Evolutionary conservation across 140 eudicot species (phyloP).

Genomic region (Ambrosia hybrid): DNA sequence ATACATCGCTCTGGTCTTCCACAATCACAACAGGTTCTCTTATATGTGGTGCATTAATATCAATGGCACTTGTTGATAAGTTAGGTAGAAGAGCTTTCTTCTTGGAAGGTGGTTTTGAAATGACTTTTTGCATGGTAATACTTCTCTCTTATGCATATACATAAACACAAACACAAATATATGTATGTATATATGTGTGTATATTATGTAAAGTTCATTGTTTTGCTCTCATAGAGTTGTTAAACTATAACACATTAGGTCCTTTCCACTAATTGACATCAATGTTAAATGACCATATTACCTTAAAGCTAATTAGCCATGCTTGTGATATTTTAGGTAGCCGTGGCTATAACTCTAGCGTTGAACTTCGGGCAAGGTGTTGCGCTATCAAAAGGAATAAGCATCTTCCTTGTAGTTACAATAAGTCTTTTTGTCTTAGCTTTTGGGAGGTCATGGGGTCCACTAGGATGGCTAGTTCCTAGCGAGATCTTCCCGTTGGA

Average conservation of each 20-base stretch:
- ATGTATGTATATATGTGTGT: no score
- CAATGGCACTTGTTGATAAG: constrained; percentile 76
- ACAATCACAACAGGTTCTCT: constrained; percentile 67
- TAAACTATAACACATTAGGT: no score
- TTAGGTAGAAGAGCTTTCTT: constrained; percentile 77
- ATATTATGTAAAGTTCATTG: no score
- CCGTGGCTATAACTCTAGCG: constrained; percentile 60
- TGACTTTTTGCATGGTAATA: constrained; percentile 68
- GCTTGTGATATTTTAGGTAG: constrained; percentile 48
- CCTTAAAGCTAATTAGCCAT: neutral
- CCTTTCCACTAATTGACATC: no score
- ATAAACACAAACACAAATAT: no score
- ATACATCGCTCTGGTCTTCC: constrained; percentile 67
- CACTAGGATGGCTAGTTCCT: constrained; percentile 91
- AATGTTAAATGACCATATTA: no score
- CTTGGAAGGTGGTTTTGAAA: constrained; percentile 74
- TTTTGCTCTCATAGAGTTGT: no score
- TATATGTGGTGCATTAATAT: constrained; percentile 68
- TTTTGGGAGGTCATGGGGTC: constrained; percentile 96
- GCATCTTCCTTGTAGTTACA: constrained; percentile 51
- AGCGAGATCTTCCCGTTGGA: constrained; percentile 89
- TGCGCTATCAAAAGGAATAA: constrained; percentile 48
- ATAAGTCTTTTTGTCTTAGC: constrained; percentile 76
- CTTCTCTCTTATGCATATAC: neutral
- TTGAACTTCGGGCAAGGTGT: constrained; percentile 66